Percentiles rank a stretch among this genome's conserved stretches.
phyloP scores from a whole-genome alignment of 345 rosid species.

The Euclidium syriacum region DNA sequence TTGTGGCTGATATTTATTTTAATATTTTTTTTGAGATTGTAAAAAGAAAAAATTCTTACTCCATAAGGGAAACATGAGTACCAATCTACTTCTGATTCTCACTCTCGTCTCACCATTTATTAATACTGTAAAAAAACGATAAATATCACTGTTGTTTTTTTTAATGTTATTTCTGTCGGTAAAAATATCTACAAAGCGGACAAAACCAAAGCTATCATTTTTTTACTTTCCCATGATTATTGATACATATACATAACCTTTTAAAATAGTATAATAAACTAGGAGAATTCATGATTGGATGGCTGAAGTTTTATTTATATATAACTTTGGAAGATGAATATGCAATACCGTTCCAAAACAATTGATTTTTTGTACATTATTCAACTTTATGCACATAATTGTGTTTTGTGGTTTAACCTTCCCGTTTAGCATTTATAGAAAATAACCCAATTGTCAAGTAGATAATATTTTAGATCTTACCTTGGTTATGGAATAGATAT shows the following conservation, averaged over 20 bases:
- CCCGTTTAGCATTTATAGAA: too few species aligned
- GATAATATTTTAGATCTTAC: too few species aligned
- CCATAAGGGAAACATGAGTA: slow-evolving; percentile 32
- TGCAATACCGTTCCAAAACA: too few species aligned
- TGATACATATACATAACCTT: neutral
- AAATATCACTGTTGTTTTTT: neutral
- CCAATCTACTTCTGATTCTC: slow-evolving; percentile 33
- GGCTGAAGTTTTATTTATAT: neutral
- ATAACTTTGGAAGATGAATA: too few species aligned
- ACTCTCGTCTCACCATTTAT: slow-evolving; percentile 21
- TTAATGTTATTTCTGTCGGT: slow-evolving; percentile 14
- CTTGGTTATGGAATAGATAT: too few species aligned
- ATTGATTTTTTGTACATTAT: too few species aligned
- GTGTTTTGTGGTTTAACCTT: too few species aligned
- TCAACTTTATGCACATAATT: too few species aligned
- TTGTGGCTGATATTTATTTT: slow-evolving; percentile 4
- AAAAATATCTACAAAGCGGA: slow-evolving; percentile 16
- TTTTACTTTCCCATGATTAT: neutral
- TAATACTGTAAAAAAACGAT: slow-evolving; percentile 11
- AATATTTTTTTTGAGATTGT: slow-evolving; percentile 11
- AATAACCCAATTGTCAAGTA: too few species aligned
- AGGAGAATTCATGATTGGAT: neutral
- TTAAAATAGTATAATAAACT: neutral
- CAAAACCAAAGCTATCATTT: neutral
- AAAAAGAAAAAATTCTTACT: slow-evolving; percentile 24